A percentile compares a stretch with the other conserved stretches of the same genome.
These are phyloP conservation scores for Pichia membranifaciens DNA, from an alignment of 805 yeast genomes.

Conservation along the genomic window DNA sequence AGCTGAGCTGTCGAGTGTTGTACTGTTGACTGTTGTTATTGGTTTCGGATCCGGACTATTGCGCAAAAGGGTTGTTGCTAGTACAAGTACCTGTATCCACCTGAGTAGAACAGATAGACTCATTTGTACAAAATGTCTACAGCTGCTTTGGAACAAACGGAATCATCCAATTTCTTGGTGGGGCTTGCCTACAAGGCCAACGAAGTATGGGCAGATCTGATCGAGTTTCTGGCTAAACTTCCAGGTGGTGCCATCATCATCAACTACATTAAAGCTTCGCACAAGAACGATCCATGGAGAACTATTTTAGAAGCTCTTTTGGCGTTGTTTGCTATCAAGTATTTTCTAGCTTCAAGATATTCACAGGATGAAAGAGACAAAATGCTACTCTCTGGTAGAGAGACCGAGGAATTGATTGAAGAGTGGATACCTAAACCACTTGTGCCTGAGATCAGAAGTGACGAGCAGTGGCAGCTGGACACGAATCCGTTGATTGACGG, in stretches of 20 bases:
- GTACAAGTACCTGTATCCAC: not conserved
- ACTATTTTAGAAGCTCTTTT: slow-evolving; percentile 74
- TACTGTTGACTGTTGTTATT: no score
- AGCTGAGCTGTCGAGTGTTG: no score
- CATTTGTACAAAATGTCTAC: not conserved
- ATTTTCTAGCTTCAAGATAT: slow-evolving; percentile 73
- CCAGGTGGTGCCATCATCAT: slow-evolving; percentile 59
- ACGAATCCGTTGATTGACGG: slow-evolving; percentile 61
- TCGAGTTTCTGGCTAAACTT: slow-evolving; percentile 20
- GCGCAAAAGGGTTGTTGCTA: not conserved
- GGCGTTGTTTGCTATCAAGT: slow-evolving; percentile 75
- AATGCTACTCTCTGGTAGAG: slow-evolving; percentile 53
- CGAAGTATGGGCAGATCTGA: slow-evolving; percentile 22
- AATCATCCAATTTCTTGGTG: slow-evolving; percentile 25
- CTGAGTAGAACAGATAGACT: not conserved
- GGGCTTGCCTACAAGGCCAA: slow-evolving; percentile 23
- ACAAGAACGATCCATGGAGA: slow-evolving; percentile 89
- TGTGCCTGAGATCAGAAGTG: slow-evolving; percentile 46
- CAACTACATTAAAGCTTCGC: slow-evolving; percentile 76
- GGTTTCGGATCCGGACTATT: no score
- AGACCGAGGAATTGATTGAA: slow-evolving; percentile 73
- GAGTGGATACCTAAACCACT: slow-evolving; percentile 94
- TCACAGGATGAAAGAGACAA: slow-evolving; percentile 68
- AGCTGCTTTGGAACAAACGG: not conserved
- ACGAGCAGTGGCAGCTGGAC: slow-evolving; percentile 57